phyloP scores from a whole-genome alignment of 768 basidiomycete species.

The Coprinopsis marcescibilis region DNA sequence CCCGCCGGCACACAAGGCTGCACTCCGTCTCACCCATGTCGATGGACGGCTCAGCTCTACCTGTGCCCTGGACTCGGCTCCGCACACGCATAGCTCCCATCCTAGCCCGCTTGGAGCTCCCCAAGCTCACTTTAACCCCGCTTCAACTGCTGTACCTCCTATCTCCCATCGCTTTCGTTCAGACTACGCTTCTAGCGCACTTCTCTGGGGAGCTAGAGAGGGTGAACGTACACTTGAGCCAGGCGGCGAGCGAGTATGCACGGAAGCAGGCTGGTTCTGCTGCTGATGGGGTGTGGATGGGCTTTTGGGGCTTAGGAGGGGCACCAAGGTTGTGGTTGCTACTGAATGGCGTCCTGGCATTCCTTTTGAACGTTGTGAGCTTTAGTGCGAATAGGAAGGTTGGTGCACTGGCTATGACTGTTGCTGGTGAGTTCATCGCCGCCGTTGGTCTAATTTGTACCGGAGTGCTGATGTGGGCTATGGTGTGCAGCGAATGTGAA shows the following conservation, averaged over 20 bases:
- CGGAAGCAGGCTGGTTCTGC: constrained; percentile 24
- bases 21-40: neutral
- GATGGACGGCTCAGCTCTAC: neutral
- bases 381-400: constrained; percentile 93
- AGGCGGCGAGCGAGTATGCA: neutral
- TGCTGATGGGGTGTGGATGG: constrained; percentile 14
- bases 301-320: neutral
- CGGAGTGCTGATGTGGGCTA: neutral
- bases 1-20: neutral
- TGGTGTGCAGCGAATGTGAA: constrained; percentile 70
- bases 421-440: constrained; percentile 64
- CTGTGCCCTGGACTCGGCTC: neutral
- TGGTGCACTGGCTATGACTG: constrained; percentile 86
- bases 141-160: constrained; percentile 86
- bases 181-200: constrained; percentile 76
- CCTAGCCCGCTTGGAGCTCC: constrained; percentile 14
- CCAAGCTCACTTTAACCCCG: constrained; percentile 41
- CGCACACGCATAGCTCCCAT: neutral
- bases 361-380: constrained; percentile 88
- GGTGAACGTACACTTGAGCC: constrained; percentile 7
- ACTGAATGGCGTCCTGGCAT: constrained; percentile 84
- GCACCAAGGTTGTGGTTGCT: constrained; percentile 48
- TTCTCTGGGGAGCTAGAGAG: constrained; percentile 70
- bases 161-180: constrained; percentile 86
- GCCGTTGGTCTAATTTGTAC: neutral